Base-by-base conservation (phyloP, 345 rosid species). In the Eutrema japonicum region DNA sequence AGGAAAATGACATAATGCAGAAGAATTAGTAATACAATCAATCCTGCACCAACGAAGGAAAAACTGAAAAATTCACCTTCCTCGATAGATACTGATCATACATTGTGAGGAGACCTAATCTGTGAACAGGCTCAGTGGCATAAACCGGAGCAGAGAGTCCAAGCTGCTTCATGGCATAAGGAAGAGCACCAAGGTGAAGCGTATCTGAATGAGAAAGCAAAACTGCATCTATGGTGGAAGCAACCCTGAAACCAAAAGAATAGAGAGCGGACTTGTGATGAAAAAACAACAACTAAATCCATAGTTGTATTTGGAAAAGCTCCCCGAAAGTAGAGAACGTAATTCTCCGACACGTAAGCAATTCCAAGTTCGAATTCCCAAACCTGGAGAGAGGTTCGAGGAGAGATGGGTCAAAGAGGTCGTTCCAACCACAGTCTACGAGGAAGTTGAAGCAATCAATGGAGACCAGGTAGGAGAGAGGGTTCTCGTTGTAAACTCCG, bases 371-470 rank as follows among this genome's bases (percentile, higher is more conserved):
- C 41, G 1, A 2, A 51, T 42, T n/a, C 2, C 4, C 42, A 33
- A 55, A 89, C 98, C 87, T 88, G 78, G 98, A 86, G 70, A 95
- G 96, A 64, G 99, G 97, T 53, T 89, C 80, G 64, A 95, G 96
- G 53, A 95, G 90, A 9, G 96, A 85, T 27, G 90, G 75, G 43
- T 92, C 96, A 62, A 95, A 95, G 61, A 85, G 89, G 78, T 95
- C 99, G 79, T 95, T 95, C 99, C 99, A 95, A 40, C 99, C 99
- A 70, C 97, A 95, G 68, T 95, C 99, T 74, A 92, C 46, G 30
- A 95, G 78, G 89, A 95, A 87, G 78, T 86, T 88, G 83, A 95
- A 95, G 75, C 88, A 87, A 71, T 95, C 97, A 32, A 95, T 75
- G 78, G 96, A 88, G 78, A 92, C 87, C n/a, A 92, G 66, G 84